Evolutionary conservation across 768 basidiomycete species (phyloP), one percentile per base, ranked within the genome.

Genomic region (Pleurotus ostreatus): DNA sequence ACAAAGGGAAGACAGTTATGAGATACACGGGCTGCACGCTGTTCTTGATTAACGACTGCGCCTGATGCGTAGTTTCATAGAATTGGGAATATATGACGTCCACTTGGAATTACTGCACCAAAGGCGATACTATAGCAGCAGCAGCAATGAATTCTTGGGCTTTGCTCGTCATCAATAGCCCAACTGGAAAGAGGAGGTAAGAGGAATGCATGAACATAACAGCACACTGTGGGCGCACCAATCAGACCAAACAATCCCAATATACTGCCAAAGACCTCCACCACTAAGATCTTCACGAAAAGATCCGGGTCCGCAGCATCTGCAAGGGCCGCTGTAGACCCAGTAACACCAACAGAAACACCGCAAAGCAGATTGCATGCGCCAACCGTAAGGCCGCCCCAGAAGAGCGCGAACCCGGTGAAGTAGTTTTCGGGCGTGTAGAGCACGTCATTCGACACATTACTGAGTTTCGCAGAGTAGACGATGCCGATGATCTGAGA

Each of bases 221-320:
- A 94, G 66, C 95, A 98, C 46, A 98, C 41, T 16, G 41, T 46
- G 46, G 20, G 80, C 89, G 58, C 61, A 94, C 93, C 90, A 62
- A 96, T 97, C 60, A 96, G 74, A 16, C 94, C 95, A 66, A 96
- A 98, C 46, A 98, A 73, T 4, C 95, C 95, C 68, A 97, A 72
- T 55, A 97, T 93, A 65, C 89, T 89, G 53, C 87, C 89, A 68
- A 95, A 93, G 41, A 97, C 94, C 66, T 98, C 97, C 0, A 99
- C 91, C 55, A 99, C 87, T 52, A 99, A 83, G 59, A 98, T 92
- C 72, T 96, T 98, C 71, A 98, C 94, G 62, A 99, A 98, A 34
- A 98, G 71, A 38, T 85, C 82, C 2, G 96, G 95, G 68, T 98
- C 95, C 9, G 95, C 91, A 18, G 96, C 97, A 68, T 98, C 97